These are phyloP conservation scores for Cladosporium oxysporum DNA, from an alignment of 2,329 filamentous ascomycete genomes.

Conservation along the genomic window DNA sequence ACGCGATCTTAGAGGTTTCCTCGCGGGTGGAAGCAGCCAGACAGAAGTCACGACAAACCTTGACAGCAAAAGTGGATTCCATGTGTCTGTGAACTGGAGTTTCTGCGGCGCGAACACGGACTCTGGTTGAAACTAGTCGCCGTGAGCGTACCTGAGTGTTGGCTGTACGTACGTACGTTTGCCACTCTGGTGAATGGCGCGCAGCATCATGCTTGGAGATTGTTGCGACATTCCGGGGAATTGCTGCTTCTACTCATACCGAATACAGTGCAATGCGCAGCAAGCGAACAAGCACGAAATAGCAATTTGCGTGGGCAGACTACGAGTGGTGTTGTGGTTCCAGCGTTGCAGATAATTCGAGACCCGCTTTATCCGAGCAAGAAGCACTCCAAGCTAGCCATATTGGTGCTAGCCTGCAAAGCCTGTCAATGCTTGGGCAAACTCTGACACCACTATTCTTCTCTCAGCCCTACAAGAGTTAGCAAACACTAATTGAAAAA, in stretches of 20 bases:
- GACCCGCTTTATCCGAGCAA: neutral
- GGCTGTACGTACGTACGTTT: neutral
- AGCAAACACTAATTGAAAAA: neutral
- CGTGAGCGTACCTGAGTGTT: neutral
- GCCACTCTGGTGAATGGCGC: neutral
- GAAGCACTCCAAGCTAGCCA: neutral
- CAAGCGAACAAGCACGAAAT: neutral
- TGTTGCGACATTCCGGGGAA: neutral
- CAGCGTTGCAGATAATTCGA: neutral
- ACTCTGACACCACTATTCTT: slow-evolving; percentile 1
- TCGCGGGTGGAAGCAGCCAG: slow-evolving; percentile 11
- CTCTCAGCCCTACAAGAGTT: slow-evolving; percentile 6
- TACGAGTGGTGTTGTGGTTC: neutral
- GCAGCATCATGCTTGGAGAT: neutral
- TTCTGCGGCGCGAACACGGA: slow-evolving; percentile 19
- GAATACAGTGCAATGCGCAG: neutral
- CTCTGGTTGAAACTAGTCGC: slow-evolving; percentile 16
- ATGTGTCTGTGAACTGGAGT: slow-evolving; percentile 12
- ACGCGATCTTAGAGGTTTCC: slow-evolving; percentile 11
- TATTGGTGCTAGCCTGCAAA: neutral
- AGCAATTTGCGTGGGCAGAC: neutral
- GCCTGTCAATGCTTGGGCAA: slow-evolving; percentile 6
- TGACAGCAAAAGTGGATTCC: slow-evolving; percentile 13
- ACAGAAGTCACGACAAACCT: slow-evolving; percentile 15
- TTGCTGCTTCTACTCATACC: neutral